A percentile compares a stretch with the other conserved stretches of the same genome.
These are phyloP conservation scores for Boechera stricta DNA, from an alignment of 345 rosid genomes.

Conservation along the genomic window DNA sequence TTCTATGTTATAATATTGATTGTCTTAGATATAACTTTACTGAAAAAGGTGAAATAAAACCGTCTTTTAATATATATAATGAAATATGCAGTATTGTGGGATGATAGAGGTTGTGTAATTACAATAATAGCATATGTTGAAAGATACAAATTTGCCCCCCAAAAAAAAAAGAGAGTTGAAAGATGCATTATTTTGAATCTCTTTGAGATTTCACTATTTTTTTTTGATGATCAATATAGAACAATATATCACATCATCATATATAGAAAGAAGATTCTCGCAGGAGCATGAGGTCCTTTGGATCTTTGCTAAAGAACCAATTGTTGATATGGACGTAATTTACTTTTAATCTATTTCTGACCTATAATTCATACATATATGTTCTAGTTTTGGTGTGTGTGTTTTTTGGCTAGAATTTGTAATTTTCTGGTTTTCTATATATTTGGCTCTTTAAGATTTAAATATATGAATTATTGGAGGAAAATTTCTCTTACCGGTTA, in stretches of 20 bases:
- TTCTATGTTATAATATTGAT: not conserved
- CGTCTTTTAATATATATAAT: not conserved
- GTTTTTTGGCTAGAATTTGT: not conserved
- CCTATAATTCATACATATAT: not conserved
- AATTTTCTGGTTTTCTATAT: not conserved
- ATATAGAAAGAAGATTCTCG: slow-evolving; percentile 31
- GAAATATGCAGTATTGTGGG: not conserved
- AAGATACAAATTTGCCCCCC: no score
- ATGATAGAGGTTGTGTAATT: not conserved
- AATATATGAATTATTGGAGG: not conserved
- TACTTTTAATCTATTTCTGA: not conserved
- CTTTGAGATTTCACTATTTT: not conserved
- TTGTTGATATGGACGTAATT: slow-evolving; percentile 23
- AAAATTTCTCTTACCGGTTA: slow-evolving; percentile 53
- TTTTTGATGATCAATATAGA: slow-evolving; percentile 6
- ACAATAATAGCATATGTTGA: no score
- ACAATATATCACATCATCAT: slow-evolving; percentile 41
- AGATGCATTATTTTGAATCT: not conserved
- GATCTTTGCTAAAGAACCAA: slow-evolving; percentile 40
- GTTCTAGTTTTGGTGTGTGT: not conserved
- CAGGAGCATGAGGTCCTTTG: slow-evolving; percentile 36
- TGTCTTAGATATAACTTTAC: not conserved
- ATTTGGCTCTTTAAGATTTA: not conserved
- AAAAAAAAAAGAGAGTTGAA: not conserved
- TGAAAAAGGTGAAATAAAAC: not conserved